A percentile compares a stretch with the other conserved stretches of the same genome.
Conservation (phyloP, 75 land plant species). For the Selaginella moellendorffii region DNA sequence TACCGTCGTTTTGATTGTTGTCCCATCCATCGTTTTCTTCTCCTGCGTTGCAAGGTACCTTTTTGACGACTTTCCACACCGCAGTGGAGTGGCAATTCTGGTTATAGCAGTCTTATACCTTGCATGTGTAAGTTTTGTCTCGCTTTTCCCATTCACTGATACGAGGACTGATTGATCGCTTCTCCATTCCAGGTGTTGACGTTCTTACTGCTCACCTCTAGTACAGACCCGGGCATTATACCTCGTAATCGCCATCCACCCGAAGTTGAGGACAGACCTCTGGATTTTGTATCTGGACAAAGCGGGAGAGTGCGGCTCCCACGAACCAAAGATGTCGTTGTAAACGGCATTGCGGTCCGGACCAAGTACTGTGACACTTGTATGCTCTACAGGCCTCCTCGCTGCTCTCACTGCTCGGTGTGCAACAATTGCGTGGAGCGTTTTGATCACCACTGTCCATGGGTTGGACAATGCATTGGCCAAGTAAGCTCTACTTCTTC, state of each 20-base stretch:
- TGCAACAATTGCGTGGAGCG: conserved; percentile 83
- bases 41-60: neutral
- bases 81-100: conserved; percentile 12
- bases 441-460: conserved; percentile 90
- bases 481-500: conserved; percentile 23
- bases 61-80: neutral
- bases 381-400: conserved; percentile 67
- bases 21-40: neutral
- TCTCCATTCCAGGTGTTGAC: conserved; percentile 12
- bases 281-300: conserved; percentile 13
- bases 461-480: conserved; percentile 93
- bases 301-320: conserved; percentile 30
- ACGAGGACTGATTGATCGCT: no score
- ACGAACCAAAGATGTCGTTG: conserved; percentile 40
- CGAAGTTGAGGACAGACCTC: conserved; percentile 29
- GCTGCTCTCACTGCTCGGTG: conserved; percentile 74
- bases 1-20: neutral
- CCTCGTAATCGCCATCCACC: conserved; percentile 49
- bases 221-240: conserved; percentile 63
- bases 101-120: neutral
- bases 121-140: neutral
- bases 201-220: conserved; percentile 49
- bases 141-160: no score
- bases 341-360: conserved; percentile 41
- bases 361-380: conserved; percentile 74